A percentile compares a stretch with the other conserved stretches of the same genome.
Conservation (phyloP, 495 filamentous ascomycete genomes). For the Talaromyces stipitatus region DNA sequence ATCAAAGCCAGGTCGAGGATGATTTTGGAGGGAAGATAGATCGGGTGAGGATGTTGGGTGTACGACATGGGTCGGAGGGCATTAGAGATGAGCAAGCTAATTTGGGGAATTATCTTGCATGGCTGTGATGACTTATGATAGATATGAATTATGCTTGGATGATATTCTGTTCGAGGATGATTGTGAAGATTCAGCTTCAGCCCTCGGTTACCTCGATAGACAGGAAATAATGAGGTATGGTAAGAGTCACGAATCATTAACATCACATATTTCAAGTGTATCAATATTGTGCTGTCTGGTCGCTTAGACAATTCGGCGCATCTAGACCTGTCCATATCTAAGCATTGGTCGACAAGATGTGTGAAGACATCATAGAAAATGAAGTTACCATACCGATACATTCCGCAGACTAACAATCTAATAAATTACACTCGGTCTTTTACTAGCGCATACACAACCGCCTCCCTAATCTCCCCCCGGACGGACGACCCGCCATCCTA, state of each 20-base stretch:
- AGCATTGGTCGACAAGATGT: neutral
- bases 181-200: too few relatives aligned
- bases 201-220: too few relatives aligned
- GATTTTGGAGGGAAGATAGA: constrained; percentile 53
- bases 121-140: constrained; percentile 31
- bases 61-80: constrained; percentile 84
- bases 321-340: neutral
- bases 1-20: constrained; percentile 47
- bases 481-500: neutral
- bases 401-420: neutral
- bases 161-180: neutral
- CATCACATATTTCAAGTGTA: too few relatives aligned
- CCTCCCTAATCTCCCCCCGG: neutral
- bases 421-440: neutral
- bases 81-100: constrained; percentile 53
- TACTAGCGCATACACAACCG: neutral
- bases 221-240: too few relatives aligned
- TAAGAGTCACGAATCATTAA: too few relatives aligned
- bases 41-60: constrained; percentile 68
- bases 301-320: too few relatives aligned
- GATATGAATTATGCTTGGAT: neutral
- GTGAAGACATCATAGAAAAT: neutral
- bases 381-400: neutral
- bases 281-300: too few relatives aligned
- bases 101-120: constrained; percentile 52